phyloP scores from a whole-genome alignment of 148 eudicot species.

The Cornus controversa region DNA sequence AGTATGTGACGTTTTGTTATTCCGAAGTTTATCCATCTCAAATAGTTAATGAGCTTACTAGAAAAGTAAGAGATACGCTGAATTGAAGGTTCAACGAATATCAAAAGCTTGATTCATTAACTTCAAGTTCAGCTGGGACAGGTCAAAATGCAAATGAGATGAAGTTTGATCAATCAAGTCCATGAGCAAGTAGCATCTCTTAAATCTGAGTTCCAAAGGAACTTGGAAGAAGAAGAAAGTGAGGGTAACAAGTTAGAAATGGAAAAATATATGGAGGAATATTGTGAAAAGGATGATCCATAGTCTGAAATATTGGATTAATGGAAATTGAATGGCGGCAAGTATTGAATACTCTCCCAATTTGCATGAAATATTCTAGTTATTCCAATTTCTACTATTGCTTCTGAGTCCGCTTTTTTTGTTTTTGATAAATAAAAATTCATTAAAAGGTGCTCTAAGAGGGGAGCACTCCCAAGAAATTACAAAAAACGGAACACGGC shows the following conservation, averaged over 20 bases:
- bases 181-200: no score
- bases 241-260: not conserved
- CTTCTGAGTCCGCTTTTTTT: not conserved
- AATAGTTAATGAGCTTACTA: not conserved
- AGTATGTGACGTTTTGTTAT: no score
- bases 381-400: not conserved
- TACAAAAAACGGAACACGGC: no score
- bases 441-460: no score
- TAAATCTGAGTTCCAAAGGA: not conserved
- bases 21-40: not conserved
- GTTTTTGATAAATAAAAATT: no score
- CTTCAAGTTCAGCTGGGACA: not conserved
- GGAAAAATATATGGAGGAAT: not conserved
- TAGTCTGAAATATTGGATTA: not conserved
- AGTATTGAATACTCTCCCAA: constrained; percentile 8
- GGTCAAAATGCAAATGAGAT: no score
- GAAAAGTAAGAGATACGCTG: not conserved
- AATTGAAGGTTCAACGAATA: no score
- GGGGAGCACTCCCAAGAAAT: no score
- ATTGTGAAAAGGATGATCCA: not conserved
- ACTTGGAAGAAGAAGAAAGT: not conserved
- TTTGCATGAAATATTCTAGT: constrained; percentile 1
- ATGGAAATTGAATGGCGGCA: constrained; percentile 2
- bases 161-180: not conserved
- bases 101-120: not conserved